Conservation (phyloP, 2,329 filamentous ascomycete genomes). For the Lomentospora prolificans region DNA sequence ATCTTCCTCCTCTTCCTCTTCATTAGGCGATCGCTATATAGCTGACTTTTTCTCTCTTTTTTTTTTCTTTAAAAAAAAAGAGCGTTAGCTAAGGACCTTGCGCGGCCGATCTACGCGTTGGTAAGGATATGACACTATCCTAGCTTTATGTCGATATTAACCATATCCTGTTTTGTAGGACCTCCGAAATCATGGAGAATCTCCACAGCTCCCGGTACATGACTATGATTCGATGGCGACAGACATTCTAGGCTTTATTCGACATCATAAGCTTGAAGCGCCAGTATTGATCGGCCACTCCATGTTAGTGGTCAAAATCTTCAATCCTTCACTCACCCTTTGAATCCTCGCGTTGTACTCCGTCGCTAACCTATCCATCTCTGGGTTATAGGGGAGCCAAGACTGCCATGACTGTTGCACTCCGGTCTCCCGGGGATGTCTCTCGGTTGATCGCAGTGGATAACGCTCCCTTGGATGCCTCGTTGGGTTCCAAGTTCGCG, state of each 20-base stretch:
- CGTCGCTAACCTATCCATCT: too few relatives aligned
- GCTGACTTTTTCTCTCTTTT: constrained; percentile 9
- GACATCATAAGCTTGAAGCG: constrained; percentile 56
- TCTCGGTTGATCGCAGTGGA: constrained; percentile 73
- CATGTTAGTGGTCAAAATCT: constrained; percentile 48
- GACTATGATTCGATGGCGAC: constrained; percentile 75
- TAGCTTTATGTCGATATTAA: constrained; percentile 10
- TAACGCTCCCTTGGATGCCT: constrained; percentile 80
- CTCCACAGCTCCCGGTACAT: constrained; percentile 65
- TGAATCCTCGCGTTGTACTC: too few relatives aligned
- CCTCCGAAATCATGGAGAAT: constrained; percentile 87
- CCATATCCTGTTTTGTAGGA: constrained; percentile 43
- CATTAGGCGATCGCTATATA: too few relatives aligned
- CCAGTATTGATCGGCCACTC: constrained; percentile 84
- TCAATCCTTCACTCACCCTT: not conserved
- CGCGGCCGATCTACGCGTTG: constrained; percentile 71
- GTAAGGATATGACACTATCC: constrained; percentile 33
- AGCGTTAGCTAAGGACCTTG: constrained; percentile 69
- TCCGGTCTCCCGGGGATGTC: constrained; percentile 58
- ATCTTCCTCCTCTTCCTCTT: not conserved
- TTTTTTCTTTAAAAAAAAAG: constrained; percentile 31
- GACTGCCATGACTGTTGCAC: constrained; percentile 77
- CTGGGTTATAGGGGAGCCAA: constrained; percentile 64
- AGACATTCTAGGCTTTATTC: constrained; percentile 73
- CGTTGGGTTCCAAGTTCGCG: constrained; percentile 63